phyloP scores from a whole-genome alignment of 2,329 filamentous ascomycete species.

The Onygenales sp. region DNA sequence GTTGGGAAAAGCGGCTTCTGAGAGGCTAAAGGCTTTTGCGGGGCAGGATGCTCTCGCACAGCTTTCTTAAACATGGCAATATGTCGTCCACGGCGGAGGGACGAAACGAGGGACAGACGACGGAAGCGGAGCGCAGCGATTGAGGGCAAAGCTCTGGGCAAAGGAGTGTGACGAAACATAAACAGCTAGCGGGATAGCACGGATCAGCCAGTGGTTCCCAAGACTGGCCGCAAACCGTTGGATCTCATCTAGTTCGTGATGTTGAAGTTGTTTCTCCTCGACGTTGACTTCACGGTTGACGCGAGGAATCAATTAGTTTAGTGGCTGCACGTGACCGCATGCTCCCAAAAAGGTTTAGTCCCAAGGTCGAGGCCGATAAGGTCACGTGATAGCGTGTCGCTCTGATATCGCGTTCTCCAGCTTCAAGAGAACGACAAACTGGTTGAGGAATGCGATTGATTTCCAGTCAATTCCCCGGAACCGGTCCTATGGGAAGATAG shows the following conservation, averaged over 20 bases:
- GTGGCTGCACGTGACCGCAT: not conserved
- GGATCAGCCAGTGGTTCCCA: not conserved
- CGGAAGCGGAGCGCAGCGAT: not conserved
- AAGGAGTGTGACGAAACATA: constrained; percentile 1
- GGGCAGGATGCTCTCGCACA: constrained; percentile 27
- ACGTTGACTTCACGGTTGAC: not conserved
- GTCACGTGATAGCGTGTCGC: not conserved
- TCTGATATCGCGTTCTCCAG: not conserved
- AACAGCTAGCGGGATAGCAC: not conserved
- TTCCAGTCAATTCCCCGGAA: too few species aligned
- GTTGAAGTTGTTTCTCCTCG: not conserved
- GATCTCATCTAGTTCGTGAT: not conserved
- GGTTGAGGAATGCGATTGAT: not conserved
- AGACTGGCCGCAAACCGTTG: not conserved
- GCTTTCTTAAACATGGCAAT: constrained; percentile 32
- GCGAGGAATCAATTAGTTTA: not conserved
- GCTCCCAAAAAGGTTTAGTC: not conserved
- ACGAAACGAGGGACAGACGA: not conserved
- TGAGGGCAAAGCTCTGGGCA: not conserved
- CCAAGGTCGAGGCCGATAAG: not conserved
- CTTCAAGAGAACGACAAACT: not conserved
- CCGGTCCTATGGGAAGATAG: too few species aligned
- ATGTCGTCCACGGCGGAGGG: not conserved
- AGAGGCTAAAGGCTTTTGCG: constrained; percentile 24
- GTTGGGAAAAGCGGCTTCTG: not conserved